Evolutionary conservation across 768 basidiomycete genomes (phyloP), one percentile per base, ranked within the genome.

Genomic region (Suillus subaureus): DNA sequence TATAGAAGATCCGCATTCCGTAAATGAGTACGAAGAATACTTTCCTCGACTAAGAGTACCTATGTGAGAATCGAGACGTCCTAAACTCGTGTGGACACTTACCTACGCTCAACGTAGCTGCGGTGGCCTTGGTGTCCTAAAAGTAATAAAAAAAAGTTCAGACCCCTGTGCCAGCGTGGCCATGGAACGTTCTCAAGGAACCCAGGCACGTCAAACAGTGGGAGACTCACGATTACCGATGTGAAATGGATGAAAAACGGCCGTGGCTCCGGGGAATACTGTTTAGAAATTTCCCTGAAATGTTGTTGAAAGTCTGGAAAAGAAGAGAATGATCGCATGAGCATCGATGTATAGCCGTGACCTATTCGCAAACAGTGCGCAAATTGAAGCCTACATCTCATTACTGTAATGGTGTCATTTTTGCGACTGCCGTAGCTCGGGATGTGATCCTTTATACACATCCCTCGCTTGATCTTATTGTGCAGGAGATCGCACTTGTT

Each of bases 101-200:
- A 89, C 89, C 89, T 69, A 88, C 85, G 40, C 83, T 83, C 49
- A 93, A 77, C 3, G 92, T 93, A 28, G 84, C 82, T 33, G 89
- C 90, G 3, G 92, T 93, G 8, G 89, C 85, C 68, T 85, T 82
- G 1, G 89, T 92, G 69, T 93, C 91, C 91, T 93, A 71, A 43
- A 62, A 64, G 63, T 15, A 66, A 63, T 15, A 66, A 63, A 69
- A 57, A 67, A 58, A 55, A n/a, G 63, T 72, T 60, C 72, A 54
- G 40, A 33, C 18, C 5, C 18, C 18, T 11, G 52, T 21, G 9
- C 52, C 31, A 54, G 31, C 18, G 31, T 54, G 31, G 18, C 28
- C 28, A 31, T 31, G 54, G 39, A 6, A 43, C 40, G 52, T 63
- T 64, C 61, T 45, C 56, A 60, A 16, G 49, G 35, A 21, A 62